Conservation (phyloP, 495 filamentous ascomycete genomes). For the Aspergillus affinis region DNA sequence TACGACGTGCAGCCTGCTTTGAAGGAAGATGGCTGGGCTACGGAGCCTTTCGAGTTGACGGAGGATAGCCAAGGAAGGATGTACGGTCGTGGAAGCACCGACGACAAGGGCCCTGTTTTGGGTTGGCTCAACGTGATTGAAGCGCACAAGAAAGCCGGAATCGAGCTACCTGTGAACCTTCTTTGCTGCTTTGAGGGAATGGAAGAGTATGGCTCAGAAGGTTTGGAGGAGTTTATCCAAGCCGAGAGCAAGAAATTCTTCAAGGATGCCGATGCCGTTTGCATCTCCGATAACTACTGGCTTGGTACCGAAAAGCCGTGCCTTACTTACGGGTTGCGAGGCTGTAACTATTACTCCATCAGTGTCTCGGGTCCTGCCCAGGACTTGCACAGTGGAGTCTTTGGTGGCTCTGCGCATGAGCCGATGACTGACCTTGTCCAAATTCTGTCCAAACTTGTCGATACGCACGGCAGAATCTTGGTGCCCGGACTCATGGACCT, state of each 20-base stretch:
- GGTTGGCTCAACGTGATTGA: conserved; percentile 99
- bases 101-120: conserved; percentile 97
- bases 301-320: conserved; percentile 97
- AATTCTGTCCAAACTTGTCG: conserved; percentile 78
- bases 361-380: conserved; percentile 85
- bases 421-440: conserved; percentile 95
- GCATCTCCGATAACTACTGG: conserved; percentile 99
- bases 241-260: conserved; percentile 89
- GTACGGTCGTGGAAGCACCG: conserved; percentile 93
- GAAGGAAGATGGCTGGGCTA: conserved; percentile 93
- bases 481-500: conserved; percentile 89
- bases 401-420: conserved; percentile 92
- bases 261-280: conserved; percentile 91
- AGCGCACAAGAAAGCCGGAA: conserved; percentile 88
- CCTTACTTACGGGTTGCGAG: conserved; percentile 95
- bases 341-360: conserved; percentile 94
- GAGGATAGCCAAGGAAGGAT: conserved; percentile 88
- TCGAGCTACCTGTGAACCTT: conserved; percentile 95
- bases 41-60: conserved; percentile 89
- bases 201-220: conserved; percentile 98
- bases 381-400: conserved; percentile 95
- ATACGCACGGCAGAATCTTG: conserved; percentile 83
- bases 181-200: conserved; percentile 99
- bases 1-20: conserved; percentile 98
- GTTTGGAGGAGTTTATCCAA: conserved; percentile 90